Evolutionary conservation across 2,329 filamentous ascomycete species (phyloP), one percentile per base, ranked within the genome.

Genomic region (Fusarium nisikadoi): DNA sequence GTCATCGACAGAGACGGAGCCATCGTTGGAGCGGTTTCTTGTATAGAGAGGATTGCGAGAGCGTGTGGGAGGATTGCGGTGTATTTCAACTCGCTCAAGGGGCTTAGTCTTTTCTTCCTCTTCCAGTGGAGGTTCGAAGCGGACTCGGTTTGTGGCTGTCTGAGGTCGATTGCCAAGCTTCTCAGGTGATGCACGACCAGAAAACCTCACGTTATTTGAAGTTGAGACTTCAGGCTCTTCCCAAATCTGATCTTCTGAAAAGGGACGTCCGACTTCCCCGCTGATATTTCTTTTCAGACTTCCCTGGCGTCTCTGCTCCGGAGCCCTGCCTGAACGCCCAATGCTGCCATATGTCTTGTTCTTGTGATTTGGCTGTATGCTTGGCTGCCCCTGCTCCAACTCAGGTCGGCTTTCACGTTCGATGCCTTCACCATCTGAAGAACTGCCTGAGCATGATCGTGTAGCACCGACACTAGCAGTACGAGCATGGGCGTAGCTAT

Each of bases 31-130:
- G 8, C 84, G 77, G 75, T 96, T 97, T 59, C 87, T 89, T 6
- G 89, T 94, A 82, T 98, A 98, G 23, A 86, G 87, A 9, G 94
- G 90, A 78, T 97, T 94, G 65, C 92, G 90, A 49, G 94, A 95
- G 78, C 96, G 94, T 25, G 90, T 91, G 2, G 94, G 94, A 23
- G 94, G 90, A 76, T 97, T 97, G 75, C 89, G 92, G 80, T 97
- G 89, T 64, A 97, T 96, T 80, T 98, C 94, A 62, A 91, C 88
- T 27, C 86, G 83, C 14, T 86, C 81, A 20, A 87, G 77, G 36
- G 82, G 80, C 73, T 84, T 82, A 27, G 46, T 35, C 25, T 79
- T 71, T 33, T 50, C 72, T 72, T 83, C 71, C 59, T 84, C 80
- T 62, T 84, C 81, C 77, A 78, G 76, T 77, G 80, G 78, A 70